Base-by-base conservation (phyloP, 2,329 filamentous ascomycete genomes). In the Hypoxylon sp. region DNA sequence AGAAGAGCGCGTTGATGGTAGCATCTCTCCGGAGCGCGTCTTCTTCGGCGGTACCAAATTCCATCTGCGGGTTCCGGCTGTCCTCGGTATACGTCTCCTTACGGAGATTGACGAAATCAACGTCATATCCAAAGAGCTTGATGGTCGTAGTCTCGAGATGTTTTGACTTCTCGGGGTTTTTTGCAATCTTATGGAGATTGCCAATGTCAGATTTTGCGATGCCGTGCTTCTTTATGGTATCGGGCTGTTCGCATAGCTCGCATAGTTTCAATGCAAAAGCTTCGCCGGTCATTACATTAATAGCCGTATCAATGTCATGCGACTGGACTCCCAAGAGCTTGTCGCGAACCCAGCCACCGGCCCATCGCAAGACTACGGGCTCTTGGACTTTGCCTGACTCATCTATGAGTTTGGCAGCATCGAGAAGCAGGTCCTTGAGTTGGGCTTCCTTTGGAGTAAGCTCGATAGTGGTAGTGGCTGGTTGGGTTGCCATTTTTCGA, bases 91-190 rank as follows among this genome's bases (percentile, higher is more conserved):
- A 98, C 0, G 90, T 94, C 79, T 98, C 95, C 74, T 93, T 96
- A 47, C 94, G 87, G 48, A 98, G 81, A 75, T 98, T 99, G 71
- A 99, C 95, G 73, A 99, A 89, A 75, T 99, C 94, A 49, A 97
- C 86, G 73, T 98, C 94, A 50, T 96, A 84, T 0, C 91, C 93
- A 72, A 97, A 89, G 60, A 98, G 88, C 68, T 85, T 91, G 22
- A 91, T 93, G 8, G 93, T 97, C 50, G 93, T 91, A 0, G 94
- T 98, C 78, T 97, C 94, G 13, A 98, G 85, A 75, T 98, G 92
- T 79, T 98, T 98, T 19, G 93, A 97, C 79, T 97, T 97, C 73
- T 97, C 93, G 0, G 94, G 94, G 75, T 98, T 98, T 59, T 90
- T 90, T 54, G 91, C 90, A 69, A 97, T 94, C 77, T 93, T 96